Evolutionary conservation across 2,329 filamentous ascomycete species (phyloP), one percentile per base, ranked within the genome.

Genomic region (Iodosphaeria phyllophila): DNA sequence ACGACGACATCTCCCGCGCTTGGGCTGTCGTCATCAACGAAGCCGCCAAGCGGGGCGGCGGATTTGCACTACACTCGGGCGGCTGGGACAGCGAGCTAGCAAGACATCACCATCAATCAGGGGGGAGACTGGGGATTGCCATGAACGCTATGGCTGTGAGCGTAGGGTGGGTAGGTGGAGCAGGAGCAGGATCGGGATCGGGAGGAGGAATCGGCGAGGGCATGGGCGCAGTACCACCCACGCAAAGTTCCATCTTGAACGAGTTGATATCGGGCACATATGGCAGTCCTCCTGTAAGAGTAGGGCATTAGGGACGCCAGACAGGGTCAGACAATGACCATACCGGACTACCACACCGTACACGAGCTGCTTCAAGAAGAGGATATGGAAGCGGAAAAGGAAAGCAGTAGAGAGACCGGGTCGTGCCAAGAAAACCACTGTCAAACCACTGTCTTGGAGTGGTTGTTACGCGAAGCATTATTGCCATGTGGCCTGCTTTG

Each of bases 11-110:
- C 34, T 75, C 80, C 14, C 82, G 76, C 41, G 89, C 89, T 2
- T 98, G 89, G 89, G 74, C 80, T 10, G 50, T 91, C 36, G 86
- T 92, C 24, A 77, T 98, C 37, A 74, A 74, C 32, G 89, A 98
- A 49, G 82, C 83, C 2, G 74, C 77, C 13, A 95, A 95, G 56
- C 68, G 78, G 36, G 86, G 82, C 8, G 84, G 82, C 15, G 89
- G 89, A 17, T 89, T 95, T 40, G 72, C 80, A 35, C 45, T 98
- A 35, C 79, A 92, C 41, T 79, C 82, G 23, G 83, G 78, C 26
- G 79, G 79, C 30, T 98, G 89, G 89, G 86, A 95, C 40, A 74
- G 89, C 47, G 79, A 72, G 38, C 56, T 98, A 22, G 59, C 70
- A 14, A 82, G 80, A 42, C 89, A 98, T 53, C 86, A 95, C 43